A percentile compares a stretch with the other conserved stretches of the same genome.
phyloP scores from a whole-genome alignment of 331 rosid genomes.

The Quercus phellos region DNA sequence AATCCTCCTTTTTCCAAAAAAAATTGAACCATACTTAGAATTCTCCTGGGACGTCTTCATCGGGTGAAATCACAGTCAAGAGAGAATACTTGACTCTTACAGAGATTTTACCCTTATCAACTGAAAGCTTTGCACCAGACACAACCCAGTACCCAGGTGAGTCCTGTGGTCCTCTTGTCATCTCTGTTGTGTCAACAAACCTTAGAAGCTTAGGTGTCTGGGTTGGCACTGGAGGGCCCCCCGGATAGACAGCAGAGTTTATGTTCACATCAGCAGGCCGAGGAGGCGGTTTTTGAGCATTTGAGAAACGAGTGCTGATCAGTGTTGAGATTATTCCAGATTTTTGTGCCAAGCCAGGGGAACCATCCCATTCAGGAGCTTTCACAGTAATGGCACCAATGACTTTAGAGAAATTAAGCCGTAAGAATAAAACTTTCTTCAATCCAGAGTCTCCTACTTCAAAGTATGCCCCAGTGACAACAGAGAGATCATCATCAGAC shows the following conservation, averaged over 20 bases:
- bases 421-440: slow-evolving; percentile 58
- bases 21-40: background rate
- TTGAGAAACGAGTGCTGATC: slow-evolving; percentile 60
- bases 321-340: slow-evolving; percentile 60
- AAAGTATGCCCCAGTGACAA: slow-evolving; percentile 68
- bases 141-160: slow-evolving; percentile 86
- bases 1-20: background rate
- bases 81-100: slow-evolving; percentile 78
- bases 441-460: slow-evolving; percentile 61
- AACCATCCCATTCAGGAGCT: slow-evolving; percentile 61
- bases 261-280: slow-evolving; percentile 57
- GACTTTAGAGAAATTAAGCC: slow-evolving; percentile 54
- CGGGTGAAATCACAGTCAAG: slow-evolving; percentile 51
- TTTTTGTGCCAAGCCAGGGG: slow-evolving; percentile 49
- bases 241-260: slow-evolving; percentile 53
- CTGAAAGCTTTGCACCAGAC: slow-evolving; percentile 65
- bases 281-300: slow-evolving; percentile 54
- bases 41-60: slow-evolving; percentile 48
- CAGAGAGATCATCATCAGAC: slow-evolving; percentile 42
- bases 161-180: slow-evolving; percentile 79
- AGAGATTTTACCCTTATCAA: slow-evolving; percentile 77
- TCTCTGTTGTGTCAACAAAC: slow-evolving; percentile 66
- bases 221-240: slow-evolving; percentile 52
- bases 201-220: slow-evolving; percentile 60
- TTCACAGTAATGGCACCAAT: slow-evolving; percentile 32